These are phyloP conservation scores for Mycena olivaceomarginata DNA, from an alignment of 768 basidiomycete species.

Conservation along the genomic window DNA sequence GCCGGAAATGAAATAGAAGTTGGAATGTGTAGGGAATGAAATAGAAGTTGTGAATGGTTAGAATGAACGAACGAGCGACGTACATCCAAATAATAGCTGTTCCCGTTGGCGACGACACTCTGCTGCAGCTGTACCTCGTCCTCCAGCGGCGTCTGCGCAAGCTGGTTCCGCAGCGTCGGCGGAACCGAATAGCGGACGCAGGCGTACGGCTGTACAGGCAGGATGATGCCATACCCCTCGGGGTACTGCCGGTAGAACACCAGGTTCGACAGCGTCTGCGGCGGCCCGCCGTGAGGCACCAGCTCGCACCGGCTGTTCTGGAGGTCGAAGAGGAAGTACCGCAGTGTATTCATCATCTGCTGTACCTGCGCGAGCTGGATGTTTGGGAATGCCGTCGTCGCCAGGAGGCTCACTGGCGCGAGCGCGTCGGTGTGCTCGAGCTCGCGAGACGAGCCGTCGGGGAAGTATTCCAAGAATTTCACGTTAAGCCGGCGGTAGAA, in stretches of 20 bases:
- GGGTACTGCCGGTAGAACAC: conserved; percentile 34
- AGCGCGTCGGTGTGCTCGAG: conserved; percentile 22
- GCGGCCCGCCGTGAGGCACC: conserved; percentile 31
- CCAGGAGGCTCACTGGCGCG: conserved; percentile 17
- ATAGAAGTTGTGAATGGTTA: too few relatives aligned
- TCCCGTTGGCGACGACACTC: conserved; percentile 20
- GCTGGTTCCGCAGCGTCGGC: not conserved
- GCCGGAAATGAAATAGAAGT: not conserved
- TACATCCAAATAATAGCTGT: conserved; percentile 38
- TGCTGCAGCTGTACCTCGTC: conserved; percentile 35
- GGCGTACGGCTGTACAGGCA: conserved; percentile 27
- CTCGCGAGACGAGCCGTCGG: conserved; percentile 33
- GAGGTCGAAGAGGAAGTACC: conserved; percentile 40
- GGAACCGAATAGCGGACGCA: conserved; percentile 9
- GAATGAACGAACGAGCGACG: not conserved
- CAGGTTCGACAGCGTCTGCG: conserved; percentile 37
- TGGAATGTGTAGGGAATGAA: not conserved
- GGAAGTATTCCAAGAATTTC: conserved; percentile 37
- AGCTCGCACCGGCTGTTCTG: conserved; percentile 34
- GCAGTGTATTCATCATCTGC: conserved; percentile 38
- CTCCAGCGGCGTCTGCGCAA: conserved; percentile 29
- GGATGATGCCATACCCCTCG: conserved; percentile 5
- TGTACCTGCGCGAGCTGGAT: conserved; percentile 16
- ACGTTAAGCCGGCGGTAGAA: conserved; percentile 34
- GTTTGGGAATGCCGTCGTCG: conserved; percentile 23